phyloP scores from a whole-genome alignment of 192 early-diverging fungal genomes.

The Endogone sp. region DNA sequence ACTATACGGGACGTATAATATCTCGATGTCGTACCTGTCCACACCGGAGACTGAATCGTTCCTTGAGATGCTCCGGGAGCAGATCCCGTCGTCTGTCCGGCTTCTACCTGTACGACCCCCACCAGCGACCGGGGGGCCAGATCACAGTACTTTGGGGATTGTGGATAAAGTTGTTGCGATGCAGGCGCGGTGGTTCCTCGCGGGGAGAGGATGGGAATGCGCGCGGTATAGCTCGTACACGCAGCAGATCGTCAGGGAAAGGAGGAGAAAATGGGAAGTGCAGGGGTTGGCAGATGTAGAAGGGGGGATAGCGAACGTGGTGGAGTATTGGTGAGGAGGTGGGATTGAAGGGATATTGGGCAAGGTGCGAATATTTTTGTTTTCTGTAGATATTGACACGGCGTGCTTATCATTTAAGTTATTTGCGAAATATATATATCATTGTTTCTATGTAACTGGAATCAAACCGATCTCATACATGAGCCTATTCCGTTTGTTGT shows the following conservation, averaged over 20 bases:
- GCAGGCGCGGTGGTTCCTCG: constrained; percentile 29
- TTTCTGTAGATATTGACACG: too few species aligned
- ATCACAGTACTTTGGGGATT: constrained; percentile 15
- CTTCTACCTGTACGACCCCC: not conserved
- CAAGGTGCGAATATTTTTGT: too few species aligned
- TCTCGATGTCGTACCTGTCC: not conserved
- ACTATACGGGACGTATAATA: not conserved
- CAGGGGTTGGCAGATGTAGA: not conserved
- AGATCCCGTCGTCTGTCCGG: not conserved
- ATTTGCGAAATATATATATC: too few species aligned
- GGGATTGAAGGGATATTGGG: too few species aligned
- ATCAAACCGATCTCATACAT: too few species aligned
- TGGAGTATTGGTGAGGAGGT: not conserved
- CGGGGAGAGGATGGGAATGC: constrained; percentile 22
- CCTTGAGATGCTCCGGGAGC: not conserved
- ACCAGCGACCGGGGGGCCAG: not conserved
- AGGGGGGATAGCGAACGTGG: not conserved
- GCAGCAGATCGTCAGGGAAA: constrained; percentile 16
- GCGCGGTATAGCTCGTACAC: constrained; percentile 28
- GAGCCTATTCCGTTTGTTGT: too few species aligned
- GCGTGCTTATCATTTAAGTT: too few species aligned
- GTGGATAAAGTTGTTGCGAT: constrained; percentile 35
- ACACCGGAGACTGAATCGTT: not conserved
- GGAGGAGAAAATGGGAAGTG: constrained; percentile 4
- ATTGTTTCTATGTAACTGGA: too few species aligned